Evolutionary conservation across 805 yeast genomes (phyloP).

Genomic region (Candida ipomoeae): DNA sequence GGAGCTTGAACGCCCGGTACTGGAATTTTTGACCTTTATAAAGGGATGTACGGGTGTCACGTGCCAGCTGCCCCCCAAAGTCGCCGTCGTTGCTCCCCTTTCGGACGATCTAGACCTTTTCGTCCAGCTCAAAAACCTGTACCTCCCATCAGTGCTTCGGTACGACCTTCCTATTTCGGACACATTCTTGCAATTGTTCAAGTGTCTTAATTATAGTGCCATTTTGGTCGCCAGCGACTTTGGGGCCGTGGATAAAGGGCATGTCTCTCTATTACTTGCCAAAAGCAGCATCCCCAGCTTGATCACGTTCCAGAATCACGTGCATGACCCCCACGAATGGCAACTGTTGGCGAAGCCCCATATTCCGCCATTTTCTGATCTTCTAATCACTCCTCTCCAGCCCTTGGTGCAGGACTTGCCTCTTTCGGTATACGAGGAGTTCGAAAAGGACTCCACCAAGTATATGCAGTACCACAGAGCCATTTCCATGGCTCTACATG

Average conservation of each 20-base stretch:
- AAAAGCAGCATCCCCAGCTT: conserved; percentile 1
- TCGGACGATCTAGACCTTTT: conserved; percentile 1
- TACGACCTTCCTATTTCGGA: neutral
- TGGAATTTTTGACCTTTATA: neutral
- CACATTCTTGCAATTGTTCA: conserved; percentile 4
- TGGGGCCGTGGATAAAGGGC: neutral
- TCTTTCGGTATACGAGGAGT: conserved; percentile 57
- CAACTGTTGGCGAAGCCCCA: neutral
- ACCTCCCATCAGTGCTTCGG: conserved; percentile 4
- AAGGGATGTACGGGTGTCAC: neutral
- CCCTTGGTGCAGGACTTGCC: conserved; percentile 61
- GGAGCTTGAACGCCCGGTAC: neutral
- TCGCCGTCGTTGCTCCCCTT: conserved; percentile 7
- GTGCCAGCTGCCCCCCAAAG: neutral
- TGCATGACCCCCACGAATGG: neutral
- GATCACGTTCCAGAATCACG: neutral
- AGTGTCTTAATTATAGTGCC: conserved; percentile 11
- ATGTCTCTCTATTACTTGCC: neutral
- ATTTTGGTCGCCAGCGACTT: neutral
- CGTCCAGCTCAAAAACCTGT: neutral
- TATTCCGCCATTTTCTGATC: conserved; percentile 6
- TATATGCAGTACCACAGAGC: conserved; percentile 68
- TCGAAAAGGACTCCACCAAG: conserved; percentile 68
- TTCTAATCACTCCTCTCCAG: conserved; percentile 55
- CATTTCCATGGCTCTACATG: conserved; percentile 49